phyloP scores from a whole-genome alignment of 2,329 filamentous ascomycete species.

The Ceratocystis lukuohia region DNA sequence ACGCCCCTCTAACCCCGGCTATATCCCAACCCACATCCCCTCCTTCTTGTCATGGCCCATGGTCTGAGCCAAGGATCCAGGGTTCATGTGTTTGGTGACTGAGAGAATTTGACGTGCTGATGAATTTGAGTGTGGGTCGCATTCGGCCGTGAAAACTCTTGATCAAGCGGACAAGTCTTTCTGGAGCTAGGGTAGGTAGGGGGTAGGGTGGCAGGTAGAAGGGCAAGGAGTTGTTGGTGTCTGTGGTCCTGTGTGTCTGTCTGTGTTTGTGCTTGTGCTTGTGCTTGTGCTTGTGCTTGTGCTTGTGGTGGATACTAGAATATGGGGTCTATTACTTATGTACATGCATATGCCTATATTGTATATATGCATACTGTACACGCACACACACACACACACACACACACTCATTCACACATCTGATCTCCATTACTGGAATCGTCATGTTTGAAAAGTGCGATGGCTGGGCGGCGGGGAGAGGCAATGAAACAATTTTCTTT shows the following conservation, averaged over 20 bases:
- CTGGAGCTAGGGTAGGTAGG: not conserved
- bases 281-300: not conserved
- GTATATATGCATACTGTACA: not conserved
- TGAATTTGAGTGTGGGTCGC: slow-evolving; percentile 4
- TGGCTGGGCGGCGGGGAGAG: not conserved
- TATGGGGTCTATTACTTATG: not conserved
- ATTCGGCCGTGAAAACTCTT: slow-evolving; percentile 12
- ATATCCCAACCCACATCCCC: not conserved
- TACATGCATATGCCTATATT: not conserved
- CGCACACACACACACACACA: not conserved
- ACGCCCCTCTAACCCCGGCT: not conserved
- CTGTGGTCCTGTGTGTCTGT: not conserved
- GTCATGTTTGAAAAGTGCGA: not conserved
- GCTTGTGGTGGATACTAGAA: not conserved
- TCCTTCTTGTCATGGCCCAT: slow-evolving; percentile 3
- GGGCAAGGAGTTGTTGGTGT: not conserved
- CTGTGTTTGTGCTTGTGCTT: not conserved
- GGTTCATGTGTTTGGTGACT: slow-evolving; percentile 1
- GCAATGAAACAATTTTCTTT: not conserved
- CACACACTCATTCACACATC: not conserved
- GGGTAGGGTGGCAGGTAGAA: not conserved
- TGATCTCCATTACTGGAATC: not conserved
- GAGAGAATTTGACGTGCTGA: slow-evolving; percentile 9
- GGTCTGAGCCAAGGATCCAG: slow-evolving; percentile 2
- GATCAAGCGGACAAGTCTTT: not conserved